Percentiles rank a stretch among this genome's conserved stretches.
Conservation (phyloP, 768 basidiomycete species). For the Trametopsis cervina region DNA sequence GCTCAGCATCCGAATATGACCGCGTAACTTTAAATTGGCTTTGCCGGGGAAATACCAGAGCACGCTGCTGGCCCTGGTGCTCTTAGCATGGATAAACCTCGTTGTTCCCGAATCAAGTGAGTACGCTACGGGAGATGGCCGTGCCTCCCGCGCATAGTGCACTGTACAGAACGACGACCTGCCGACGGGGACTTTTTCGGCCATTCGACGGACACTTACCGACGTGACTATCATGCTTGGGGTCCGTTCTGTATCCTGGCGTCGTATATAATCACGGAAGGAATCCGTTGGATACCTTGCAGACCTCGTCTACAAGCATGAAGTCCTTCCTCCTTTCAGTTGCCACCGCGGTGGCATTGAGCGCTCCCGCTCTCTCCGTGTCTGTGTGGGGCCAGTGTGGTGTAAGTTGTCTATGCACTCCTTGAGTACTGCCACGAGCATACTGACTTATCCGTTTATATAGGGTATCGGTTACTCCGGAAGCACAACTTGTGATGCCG, state of each 20-base stretch:
- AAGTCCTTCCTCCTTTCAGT: constrained; percentile 19
- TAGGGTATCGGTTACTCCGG: constrained; percentile 37
- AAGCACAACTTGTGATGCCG: constrained; percentile 38
- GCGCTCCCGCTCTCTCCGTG: constrained; percentile 22
- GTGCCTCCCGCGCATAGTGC: no score
- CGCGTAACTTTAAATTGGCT: background rate
- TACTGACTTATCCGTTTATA: background rate
- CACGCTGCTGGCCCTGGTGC: background rate
- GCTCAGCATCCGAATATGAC: background rate
- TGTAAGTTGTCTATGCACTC: constrained; percentile 7
- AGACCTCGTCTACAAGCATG: constrained; percentile 11
- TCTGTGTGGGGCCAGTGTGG: constrained; percentile 49
- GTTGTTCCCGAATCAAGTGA: no score
- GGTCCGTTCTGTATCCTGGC: background rate
- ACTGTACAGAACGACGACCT: no score
- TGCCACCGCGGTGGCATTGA: constrained; percentile 18
- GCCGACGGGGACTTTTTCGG: constrained; percentile 6
- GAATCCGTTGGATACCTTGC: background rate
- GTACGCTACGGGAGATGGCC: no score
- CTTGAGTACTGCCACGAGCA: background rate
- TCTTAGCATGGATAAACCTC: constrained; percentile 2
- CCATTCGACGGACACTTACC: background rate
- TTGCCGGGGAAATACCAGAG: background rate
- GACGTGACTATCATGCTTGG: background rate
- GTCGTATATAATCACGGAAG: no score